Conservation (phyloP, 1,139 yeast genomes). For the Hansenula sp. region DNA sequence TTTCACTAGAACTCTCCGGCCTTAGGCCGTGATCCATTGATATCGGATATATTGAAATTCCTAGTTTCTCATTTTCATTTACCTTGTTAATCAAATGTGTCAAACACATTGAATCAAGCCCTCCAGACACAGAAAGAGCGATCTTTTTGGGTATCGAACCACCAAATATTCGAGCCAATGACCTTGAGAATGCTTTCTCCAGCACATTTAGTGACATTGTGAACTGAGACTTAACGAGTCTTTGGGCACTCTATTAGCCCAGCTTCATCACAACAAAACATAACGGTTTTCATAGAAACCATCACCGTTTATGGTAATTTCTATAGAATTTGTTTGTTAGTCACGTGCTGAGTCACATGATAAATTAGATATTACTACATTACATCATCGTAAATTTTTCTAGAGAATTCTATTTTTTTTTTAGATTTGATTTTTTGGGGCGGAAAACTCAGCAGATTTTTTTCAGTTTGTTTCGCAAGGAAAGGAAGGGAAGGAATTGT, state of each 20-base stretch:
- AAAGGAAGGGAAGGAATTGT: not conserved
- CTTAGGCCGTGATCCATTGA: slow-evolving; percentile 61
- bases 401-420: not conserved
- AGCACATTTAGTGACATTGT: not conserved
- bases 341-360: not conserved
- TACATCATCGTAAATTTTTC: not conserved
- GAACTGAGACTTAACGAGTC: no score
- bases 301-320: no score
- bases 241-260: no score
- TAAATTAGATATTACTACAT: not conserved
- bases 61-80: slow-evolving; percentile 24
- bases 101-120: slow-evolving; percentile 76
- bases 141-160: slow-evolving; percentile 11
- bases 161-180: slow-evolving; percentile 1
- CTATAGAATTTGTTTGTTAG: no score
- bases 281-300: no score
- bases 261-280: no score
- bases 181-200: not conserved
- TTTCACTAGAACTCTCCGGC: slow-evolving; percentile 40
- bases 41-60: slow-evolving; percentile 39
- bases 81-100: slow-evolving; percentile 41
- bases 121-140: slow-evolving; percentile 65
- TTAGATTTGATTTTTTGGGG: no score
- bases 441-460: not conserved
- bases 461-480: not conserved